Base-by-base conservation (phyloP, 164 flowering plant species). In the Annona squamosa region DNA sequence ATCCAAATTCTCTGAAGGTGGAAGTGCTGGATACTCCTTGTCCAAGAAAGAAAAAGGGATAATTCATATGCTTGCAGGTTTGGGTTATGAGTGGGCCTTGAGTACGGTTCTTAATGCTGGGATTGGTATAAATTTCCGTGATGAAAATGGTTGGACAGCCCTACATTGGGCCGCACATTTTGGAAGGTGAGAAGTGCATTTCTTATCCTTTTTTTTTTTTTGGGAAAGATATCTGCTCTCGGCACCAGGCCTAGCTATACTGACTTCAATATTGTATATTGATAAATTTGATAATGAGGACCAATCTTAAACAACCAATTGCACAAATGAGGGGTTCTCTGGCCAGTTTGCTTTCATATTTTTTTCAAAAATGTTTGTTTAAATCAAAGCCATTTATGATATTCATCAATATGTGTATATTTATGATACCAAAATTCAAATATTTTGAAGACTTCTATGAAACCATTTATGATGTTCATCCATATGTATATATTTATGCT, bases 151-250 rank as follows among this genome's bases (percentile, higher is more conserved):
- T 10, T 89, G 97, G 98, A 93, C 97, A 65, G 97, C 99, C 19
- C 97, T 96, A 69, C 99, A 96, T 77, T 96, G 99, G 99, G 99
- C 99, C 72, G 98, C 98, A 68, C 88, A 85, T 18, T 96, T 89
- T 75, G 99, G 99, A 79, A 91, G 99, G 99, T 93, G 83, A 78
- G 61, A 43, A 16, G 17, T 26, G 37, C 45, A 56, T 9, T 37
- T 56, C 13, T 4, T 57, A 7, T 10, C 72, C 37, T 37, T 18
- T n/a, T 3, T 44, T 1, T 44, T 59, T 16, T 57, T 63, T 45
- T 61, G 42, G n/a, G 18, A 46, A 46, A 44, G 68, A 4, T 64
- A 9, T 46, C 62, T 41, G 74, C 45, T 56, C 4, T 41, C 43
- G 43, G 52, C 52, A 5, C 59, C 13, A 52, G 6, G 59, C 10